phyloP scores from a whole-genome alignment of 179 eudicot species.

The Nepenthes alata region DNA sequence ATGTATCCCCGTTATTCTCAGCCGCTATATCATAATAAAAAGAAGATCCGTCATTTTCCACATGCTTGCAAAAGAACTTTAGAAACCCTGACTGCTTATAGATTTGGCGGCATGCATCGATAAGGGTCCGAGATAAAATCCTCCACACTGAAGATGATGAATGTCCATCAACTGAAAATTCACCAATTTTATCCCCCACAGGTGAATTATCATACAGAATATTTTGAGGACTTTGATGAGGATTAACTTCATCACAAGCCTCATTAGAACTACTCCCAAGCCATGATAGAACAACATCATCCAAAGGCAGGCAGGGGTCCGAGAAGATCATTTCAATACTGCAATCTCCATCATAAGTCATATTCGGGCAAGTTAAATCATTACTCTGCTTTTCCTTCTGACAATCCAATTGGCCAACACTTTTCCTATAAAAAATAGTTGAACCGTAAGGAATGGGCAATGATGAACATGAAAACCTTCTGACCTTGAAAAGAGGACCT shows the following conservation, averaged over 20 bases:
- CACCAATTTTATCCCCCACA: conserved; percentile 49
- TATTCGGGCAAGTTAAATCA: conserved; percentile 9
- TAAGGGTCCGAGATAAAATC: conserved; percentile 34
- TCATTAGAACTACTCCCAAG: conserved; percentile 24
- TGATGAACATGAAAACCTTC: conserved; percentile 58
- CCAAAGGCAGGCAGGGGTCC: conserved; percentile 40
- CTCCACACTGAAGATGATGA: conserved; percentile 55
- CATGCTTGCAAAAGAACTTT: conserved; percentile 53
- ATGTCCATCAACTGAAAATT: conserved; percentile 52
- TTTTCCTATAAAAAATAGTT: conserved; percentile 42
- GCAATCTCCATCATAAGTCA: conserved; percentile 32
- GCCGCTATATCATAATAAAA: conserved; percentile 13
- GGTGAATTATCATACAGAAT: conserved; percentile 9
- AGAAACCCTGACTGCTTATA: conserved; percentile 45
- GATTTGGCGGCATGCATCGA: conserved; percentile 34
- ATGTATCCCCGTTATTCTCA: conserved; percentile 13
- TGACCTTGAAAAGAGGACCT: conserved; percentile 64
- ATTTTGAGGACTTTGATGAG: conserved; percentile 13
- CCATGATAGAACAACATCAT: conserved; percentile 40
- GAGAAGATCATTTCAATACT: conserved; percentile 39
- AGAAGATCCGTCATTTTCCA: conserved; percentile 19
- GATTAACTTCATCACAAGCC: conserved; percentile 17
- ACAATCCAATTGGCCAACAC: conserved; percentile 17
- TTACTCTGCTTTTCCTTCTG: conserved; percentile 16
- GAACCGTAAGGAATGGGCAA: conserved; percentile 56